Percentiles rank a stretch among this genome's conserved stretches.
Conservation (phyloP, 2,329 filamentous ascomycete genomes). For the Ramichloridium luteum region DNA sequence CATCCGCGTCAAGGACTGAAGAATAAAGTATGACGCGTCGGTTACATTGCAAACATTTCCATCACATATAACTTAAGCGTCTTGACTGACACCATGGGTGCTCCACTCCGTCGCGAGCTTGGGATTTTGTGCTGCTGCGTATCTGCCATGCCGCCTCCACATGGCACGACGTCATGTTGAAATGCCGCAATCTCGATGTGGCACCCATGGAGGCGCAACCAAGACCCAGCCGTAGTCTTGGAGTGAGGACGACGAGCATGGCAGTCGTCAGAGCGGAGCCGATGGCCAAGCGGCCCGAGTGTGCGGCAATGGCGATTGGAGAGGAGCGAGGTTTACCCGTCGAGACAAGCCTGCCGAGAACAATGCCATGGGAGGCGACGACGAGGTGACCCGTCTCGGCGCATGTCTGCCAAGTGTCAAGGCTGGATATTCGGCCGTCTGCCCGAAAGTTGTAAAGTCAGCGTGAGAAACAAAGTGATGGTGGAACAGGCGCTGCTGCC, state of each 20-base stretch:
- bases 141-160: not conserved
- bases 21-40: not conserved
- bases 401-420: too few relatives aligned
- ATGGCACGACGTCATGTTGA: constrained; percentile 1
- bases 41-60: not conserved
- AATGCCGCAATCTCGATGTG: not conserved
- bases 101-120: not conserved
- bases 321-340: not conserved
- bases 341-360: too few relatives aligned
- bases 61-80: not conserved
- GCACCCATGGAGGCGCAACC: not conserved
- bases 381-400: too few relatives aligned
- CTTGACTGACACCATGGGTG: not conserved
- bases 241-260: not conserved
- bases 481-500: too few relatives aligned
- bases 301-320: not conserved
- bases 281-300: not conserved
- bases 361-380: not conserved
- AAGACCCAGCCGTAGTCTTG: not conserved
- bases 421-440: too few relatives aligned
- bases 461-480: too few relatives aligned
- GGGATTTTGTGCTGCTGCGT: not conserved
- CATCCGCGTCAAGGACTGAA: not conserved
- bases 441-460: too few relatives aligned
- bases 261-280: constrained; percentile 1